phyloP scores from a whole-genome alignment of 148 eudicot genomes.

The Beta vulgaris region DNA sequence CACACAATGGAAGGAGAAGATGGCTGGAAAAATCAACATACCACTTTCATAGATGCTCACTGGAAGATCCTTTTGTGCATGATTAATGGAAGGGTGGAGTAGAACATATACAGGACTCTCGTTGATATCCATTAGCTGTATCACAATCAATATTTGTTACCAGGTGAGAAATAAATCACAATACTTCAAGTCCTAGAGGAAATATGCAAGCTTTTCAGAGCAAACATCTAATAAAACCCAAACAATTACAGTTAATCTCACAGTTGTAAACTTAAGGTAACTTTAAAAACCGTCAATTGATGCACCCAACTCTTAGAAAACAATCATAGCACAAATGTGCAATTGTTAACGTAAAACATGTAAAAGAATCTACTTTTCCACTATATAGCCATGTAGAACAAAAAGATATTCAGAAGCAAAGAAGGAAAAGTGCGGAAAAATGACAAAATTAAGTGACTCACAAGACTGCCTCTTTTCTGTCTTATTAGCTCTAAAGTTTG shows the following conservation, averaged over 20 bases:
- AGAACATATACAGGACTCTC: conserved; percentile 83
- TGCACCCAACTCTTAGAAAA: not conserved
- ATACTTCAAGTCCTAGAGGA: not conserved
- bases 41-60: conserved; percentile 83
- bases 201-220: not conserved
- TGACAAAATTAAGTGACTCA: not conserved
- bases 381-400: no score
- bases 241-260: not conserved
- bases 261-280: not conserved
- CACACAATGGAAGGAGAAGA: conserved; percentile 2
- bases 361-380: not conserved
- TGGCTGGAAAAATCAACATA: conserved; percentile 24
- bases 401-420: not conserved
- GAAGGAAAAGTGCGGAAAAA: not conserved
- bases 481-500: not conserved
- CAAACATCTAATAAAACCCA: not conserved
- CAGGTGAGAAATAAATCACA: not conserved
- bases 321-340: not conserved
- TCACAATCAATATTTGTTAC: conserved; percentile 5
- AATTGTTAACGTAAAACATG: not conserved
- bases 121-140: conserved; percentile 88
- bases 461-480: not conserved
- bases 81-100: conserved; percentile 79
- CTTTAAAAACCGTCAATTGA: no score
- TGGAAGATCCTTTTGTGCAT: conserved; percentile 83